phyloP scores from a whole-genome alignment of 163 green algal species.

The Chlamydomonas reinhardtii region DNA sequence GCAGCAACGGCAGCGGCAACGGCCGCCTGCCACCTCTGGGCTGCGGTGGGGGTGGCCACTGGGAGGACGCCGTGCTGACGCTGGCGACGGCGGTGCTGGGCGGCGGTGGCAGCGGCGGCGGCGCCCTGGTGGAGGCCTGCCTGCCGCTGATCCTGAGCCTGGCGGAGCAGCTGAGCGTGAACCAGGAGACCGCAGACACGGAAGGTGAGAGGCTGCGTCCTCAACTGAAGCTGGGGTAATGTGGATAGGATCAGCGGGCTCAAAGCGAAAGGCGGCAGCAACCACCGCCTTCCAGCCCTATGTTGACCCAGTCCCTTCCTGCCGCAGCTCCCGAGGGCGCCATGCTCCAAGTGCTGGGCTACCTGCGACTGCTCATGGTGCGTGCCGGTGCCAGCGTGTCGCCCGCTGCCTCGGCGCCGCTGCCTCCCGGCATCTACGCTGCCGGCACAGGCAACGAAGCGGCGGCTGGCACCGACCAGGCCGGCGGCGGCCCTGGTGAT shows the following conservation, averaged over 20 bases:
- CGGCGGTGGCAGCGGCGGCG: not conserved
- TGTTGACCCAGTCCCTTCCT: not conserved
- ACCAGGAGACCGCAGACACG: not conserved
- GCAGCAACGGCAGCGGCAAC: not conserved
- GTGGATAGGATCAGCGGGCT: no score
- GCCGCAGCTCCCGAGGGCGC: not conserved
- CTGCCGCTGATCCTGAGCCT: slow-evolving; percentile 24
- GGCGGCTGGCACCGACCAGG: no score
- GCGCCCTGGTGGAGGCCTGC: not conserved
- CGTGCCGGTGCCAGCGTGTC: not conserved
- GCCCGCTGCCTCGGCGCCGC: not conserved
- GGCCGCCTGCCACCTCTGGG: not conserved
- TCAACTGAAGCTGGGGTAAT: no score
- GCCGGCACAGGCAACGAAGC: no score
- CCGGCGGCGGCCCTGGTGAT: no score
- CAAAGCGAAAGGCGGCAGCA: not conserved
- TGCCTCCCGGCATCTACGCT: not conserved
- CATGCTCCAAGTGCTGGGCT: slow-evolving; percentile 25
- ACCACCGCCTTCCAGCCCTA: no score
- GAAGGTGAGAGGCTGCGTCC: not conserved
- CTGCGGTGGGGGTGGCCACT: slow-evolving; percentile 5
- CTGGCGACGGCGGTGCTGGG: slow-evolving; percentile 4
- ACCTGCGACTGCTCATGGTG: slow-evolving; percentile 27
- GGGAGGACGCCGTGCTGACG: slow-evolving; percentile 10
- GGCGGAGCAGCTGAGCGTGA: not conserved